phyloP scores from a whole-genome alignment of 2,329 filamentous ascomycete genomes.

The Chaetomium strumarium region DNA sequence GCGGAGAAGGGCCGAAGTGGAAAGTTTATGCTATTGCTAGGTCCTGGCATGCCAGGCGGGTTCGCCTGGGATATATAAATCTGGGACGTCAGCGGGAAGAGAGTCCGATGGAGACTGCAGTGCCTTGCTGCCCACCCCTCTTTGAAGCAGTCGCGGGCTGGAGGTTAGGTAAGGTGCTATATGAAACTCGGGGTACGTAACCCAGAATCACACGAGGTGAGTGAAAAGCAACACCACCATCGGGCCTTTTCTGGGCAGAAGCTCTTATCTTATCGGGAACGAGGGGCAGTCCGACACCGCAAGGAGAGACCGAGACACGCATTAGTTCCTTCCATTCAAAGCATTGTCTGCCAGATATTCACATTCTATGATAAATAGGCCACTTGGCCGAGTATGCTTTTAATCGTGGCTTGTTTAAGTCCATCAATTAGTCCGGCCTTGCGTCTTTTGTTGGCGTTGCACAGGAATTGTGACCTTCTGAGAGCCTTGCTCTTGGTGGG shows the following conservation, averaged over 20 bases:
- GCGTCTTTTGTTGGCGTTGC: not conserved
- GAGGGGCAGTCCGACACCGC: conserved; percentile 17
- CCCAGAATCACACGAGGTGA: conserved; percentile 2
- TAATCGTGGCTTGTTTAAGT: not conserved
- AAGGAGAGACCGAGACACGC: not conserved
- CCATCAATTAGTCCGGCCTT: not conserved
- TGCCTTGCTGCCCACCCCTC: not conserved
- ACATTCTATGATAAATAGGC: too few relatives aligned
- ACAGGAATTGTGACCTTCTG: not conserved
- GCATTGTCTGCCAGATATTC: too few relatives aligned
- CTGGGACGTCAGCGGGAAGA: not conserved
- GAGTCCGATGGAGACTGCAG: not conserved
- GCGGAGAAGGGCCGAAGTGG: conserved; percentile 20
- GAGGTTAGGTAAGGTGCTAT: not conserved
- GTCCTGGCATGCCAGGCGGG: conserved; percentile 18
- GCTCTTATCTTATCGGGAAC: conserved; percentile 30
- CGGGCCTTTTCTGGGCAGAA: conserved; percentile 6
- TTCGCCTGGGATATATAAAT: conserved; percentile 12
- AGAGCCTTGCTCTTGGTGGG: not conserved
- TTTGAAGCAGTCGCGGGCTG: not conserved
- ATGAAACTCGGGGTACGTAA: not conserved
- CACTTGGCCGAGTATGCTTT: not conserved
- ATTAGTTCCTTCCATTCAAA: not conserved
- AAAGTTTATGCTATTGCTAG: conserved; percentile 13
- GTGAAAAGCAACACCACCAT: conserved; percentile 1